phyloP scores from a whole-genome alignment of 1,284 basidiomycete genomes.

The Lignosus rhinocerotis region DNA sequence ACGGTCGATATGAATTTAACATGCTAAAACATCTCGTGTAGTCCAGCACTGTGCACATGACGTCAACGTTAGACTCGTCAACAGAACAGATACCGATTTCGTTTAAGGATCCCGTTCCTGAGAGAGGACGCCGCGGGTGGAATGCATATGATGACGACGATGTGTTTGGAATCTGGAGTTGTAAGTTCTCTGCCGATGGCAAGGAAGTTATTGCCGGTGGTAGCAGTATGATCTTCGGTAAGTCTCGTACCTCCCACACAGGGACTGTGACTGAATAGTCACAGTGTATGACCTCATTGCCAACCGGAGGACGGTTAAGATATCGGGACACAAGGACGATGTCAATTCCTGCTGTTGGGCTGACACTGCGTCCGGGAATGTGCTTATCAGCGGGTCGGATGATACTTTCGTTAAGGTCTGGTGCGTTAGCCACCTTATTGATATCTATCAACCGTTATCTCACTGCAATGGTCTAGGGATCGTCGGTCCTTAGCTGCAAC shows the following conservation, averaged over 20 bases:
- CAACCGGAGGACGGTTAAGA: constrained; percentile 78
- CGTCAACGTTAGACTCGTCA: constrained; percentile 75
- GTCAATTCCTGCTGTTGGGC: constrained; percentile 98
- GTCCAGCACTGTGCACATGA: constrained; percentile 83
- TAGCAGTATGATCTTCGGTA: constrained; percentile 77
- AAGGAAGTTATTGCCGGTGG: constrained; percentile 86
- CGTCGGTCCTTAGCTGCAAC: constrained; percentile 83
- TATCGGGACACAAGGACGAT: constrained; percentile 85
- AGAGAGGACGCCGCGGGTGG: constrained; percentile 34
- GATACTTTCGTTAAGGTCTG: constrained; percentile 96
- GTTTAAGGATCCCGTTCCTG: constrained; percentile 54
- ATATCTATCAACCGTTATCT: neutral
- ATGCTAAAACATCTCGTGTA: constrained; percentile 22
- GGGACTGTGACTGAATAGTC: neutral
- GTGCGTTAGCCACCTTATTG: constrained; percentile 49
- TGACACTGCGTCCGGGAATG: constrained; percentile 88
- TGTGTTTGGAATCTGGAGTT: constrained; percentile 84
- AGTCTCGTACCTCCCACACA: constrained; percentile 12
- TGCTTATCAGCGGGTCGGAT: constrained; percentile 92
- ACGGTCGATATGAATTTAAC: neutral
- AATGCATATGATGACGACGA: constrained; percentile 39
- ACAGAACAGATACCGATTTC: constrained; percentile 72
- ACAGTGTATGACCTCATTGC: constrained; percentile 90
- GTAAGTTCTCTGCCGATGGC: constrained; percentile 94
- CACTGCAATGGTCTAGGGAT: constrained; percentile 58